Evolutionary conservation across 2,329 filamentous ascomycete genomes (phyloP).

Genomic region (Elsinoe batatas): DNA sequence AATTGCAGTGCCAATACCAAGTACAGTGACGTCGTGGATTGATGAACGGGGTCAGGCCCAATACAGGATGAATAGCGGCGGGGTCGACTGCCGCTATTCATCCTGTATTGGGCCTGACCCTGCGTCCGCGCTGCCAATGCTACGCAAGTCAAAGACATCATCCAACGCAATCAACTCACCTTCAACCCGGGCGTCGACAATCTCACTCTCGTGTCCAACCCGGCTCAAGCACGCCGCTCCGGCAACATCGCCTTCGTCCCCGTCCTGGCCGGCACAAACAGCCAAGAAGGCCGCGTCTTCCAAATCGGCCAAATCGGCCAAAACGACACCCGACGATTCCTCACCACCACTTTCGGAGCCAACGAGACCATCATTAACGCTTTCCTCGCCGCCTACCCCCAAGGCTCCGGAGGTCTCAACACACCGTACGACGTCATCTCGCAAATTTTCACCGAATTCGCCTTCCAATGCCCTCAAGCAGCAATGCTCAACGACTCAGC

Average conservation of each 20-base stretch:
- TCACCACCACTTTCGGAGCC: constrained; percentile 17
- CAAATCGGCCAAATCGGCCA: constrained; percentile 22
- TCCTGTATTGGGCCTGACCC: no score
- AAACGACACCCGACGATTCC: constrained; percentile 20
- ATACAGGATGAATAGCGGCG: no score
- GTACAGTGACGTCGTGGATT: constrained; percentile 6
- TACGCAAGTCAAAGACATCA: constrained; percentile 24
- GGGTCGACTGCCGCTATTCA: neutral
- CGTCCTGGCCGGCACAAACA: constrained; percentile 27
- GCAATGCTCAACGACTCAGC: constrained; percentile 24
- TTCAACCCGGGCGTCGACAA: constrained; percentile 28
- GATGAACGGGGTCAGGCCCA: neutral
- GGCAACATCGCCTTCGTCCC: constrained; percentile 28
- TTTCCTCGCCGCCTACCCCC: constrained; percentile 23
- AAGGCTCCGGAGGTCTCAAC: constrained; percentile 18
- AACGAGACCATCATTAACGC: constrained; percentile 18
- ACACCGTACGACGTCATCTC: constrained; percentile 21
- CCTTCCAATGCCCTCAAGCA: constrained; percentile 23
- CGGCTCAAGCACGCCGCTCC: constrained; percentile 19
- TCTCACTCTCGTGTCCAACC: constrained; percentile 24
- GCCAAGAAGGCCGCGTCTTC: constrained; percentile 30
- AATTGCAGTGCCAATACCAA: neutral
- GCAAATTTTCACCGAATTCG: constrained; percentile 23
- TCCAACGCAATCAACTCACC: constrained; percentile 22
- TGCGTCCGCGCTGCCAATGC: constrained; percentile 26